A percentile compares a stretch with the other conserved stretches of the same genome.
Conservation (phyloP, 2,329 filamentous ascomycete species). For the Coleophoma cylindrospora region DNA sequence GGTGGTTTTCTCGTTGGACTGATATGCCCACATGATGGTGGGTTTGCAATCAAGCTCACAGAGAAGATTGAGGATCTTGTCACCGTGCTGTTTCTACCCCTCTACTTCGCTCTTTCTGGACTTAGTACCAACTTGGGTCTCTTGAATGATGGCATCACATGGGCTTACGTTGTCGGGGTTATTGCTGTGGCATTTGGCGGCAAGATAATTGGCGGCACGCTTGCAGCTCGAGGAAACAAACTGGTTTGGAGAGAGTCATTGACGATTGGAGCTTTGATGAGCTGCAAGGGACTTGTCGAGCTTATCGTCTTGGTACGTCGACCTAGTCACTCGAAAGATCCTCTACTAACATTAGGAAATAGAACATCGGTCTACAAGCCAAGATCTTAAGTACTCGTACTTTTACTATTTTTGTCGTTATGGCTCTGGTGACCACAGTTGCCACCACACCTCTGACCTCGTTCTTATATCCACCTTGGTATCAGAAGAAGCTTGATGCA, state of each 20-base stretch:
- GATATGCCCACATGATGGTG: constrained; percentile 84
- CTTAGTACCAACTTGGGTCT: constrained; percentile 84
- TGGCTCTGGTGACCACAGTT: constrained; percentile 86
- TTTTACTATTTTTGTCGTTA: constrained; percentile 92
- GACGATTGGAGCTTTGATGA: constrained; percentile 87
- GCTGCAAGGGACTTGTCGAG: constrained; percentile 92
- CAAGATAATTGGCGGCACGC: constrained; percentile 77
- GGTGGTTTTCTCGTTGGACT: constrained; percentile 79
- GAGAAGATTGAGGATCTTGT: constrained; percentile 95
- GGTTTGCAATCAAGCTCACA: constrained; percentile 85
- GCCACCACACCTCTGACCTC: constrained; percentile 73
- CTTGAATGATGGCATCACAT: constrained; percentile 74
- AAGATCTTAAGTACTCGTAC: constrained; percentile 74
- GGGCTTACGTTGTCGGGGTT: constrained; percentile 85
- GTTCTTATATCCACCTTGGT: constrained; percentile 71
- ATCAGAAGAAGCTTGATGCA: constrained; percentile 66
- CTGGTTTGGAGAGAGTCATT: constrained; percentile 88
- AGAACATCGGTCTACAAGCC: constrained; percentile 79
- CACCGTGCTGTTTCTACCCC: constrained; percentile 74
- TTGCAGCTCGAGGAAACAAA: constrained; percentile 71
- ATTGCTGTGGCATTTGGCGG: constrained; percentile 76
- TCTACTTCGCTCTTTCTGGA: constrained; percentile 92
- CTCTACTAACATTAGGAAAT: constrained; percentile 6
- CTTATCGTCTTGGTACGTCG: constrained; percentile 79
- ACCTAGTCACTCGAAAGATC: neutral